A percentile compares a stretch with the other conserved stretches of the same genome.
Conservation (phyloP, 495 filamentous ascomycete species). For the Penicillium flavigenum region DNA sequence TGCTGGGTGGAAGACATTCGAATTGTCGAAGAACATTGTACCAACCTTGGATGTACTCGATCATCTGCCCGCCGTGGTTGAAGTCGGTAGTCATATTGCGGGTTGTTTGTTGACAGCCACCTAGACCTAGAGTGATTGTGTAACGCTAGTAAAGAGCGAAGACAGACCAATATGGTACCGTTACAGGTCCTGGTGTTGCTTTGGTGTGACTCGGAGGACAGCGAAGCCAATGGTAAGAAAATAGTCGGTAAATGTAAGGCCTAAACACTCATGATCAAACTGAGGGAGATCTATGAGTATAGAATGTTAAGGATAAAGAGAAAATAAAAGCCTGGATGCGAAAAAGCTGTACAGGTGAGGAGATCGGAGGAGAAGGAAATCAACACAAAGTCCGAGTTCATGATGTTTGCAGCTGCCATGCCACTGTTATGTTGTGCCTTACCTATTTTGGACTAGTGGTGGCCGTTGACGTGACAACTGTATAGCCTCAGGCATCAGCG, state of each 20-base stretch:
- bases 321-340: constrained; percentile 13
- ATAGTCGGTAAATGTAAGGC: constrained; percentile 7
- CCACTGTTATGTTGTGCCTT: constrained; percentile 48
- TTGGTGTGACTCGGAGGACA: constrained; percentile 8
- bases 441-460: constrained; percentile 34
- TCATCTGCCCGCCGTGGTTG: constrained; percentile 65
- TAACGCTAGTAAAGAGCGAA: neutral
- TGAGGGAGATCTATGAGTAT: constrained; percentile 9
- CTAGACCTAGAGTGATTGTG: constrained; percentile 13
- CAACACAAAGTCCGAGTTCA: constrained; percentile 33
- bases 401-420: constrained; percentile 42
- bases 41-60: constrained; percentile 76
- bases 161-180: neutral
- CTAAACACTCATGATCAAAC: constrained; percentile 30
- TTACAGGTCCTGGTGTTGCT: constrained; percentile 1
- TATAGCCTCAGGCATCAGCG: constrained; percentile 22
- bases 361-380: constrained; percentile 24
- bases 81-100: constrained; percentile 38
- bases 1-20: neutral
- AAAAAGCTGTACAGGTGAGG: constrained; percentile 19
- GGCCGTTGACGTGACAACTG: constrained; percentile 46
- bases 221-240: constrained; percentile 12
- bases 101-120: constrained; percentile 16
- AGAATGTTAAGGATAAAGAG: constrained; percentile 15
- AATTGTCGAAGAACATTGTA: constrained; percentile 12